Conservation (phyloP, 139 green algal species). For the Limnomonas spitsbergensis region DNA sequence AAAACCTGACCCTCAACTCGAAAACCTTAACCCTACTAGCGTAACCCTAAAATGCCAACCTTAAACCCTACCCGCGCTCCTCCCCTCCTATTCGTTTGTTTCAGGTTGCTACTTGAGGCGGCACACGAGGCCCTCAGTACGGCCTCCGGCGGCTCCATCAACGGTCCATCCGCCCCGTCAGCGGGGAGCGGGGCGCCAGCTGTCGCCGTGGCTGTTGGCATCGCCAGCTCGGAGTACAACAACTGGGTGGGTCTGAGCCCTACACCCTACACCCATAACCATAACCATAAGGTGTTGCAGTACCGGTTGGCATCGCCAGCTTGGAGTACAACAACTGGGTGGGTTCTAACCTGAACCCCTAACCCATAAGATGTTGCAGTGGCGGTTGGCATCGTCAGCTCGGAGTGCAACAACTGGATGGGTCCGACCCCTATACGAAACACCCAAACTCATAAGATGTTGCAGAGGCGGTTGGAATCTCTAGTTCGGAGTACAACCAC, state of each 20-base stretch:
- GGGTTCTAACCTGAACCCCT: background rate
- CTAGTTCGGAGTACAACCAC: background rate
- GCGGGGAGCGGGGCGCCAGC: too few relatives aligned
- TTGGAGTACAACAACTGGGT: slow-evolving; percentile 6
- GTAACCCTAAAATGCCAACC: too few relatives aligned
- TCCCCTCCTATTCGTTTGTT: too few relatives aligned
- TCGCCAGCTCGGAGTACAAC: slow-evolving; percentile 81
- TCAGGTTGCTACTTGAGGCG: slow-evolving; percentile 56
- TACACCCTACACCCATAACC: too few relatives aligned
- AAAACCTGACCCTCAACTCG: too few relatives aligned
- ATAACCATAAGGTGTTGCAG: too few relatives aligned
- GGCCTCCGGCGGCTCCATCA: background rate
- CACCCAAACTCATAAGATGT: too few relatives aligned
- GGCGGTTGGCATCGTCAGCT: slow-evolving; percentile 68
- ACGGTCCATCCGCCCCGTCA: too few relatives aligned
- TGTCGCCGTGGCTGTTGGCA: slow-evolving; percentile 47
- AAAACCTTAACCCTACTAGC: too few relatives aligned
- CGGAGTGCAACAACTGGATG: slow-evolving; percentile 78
- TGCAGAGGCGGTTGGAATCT: too few relatives aligned
- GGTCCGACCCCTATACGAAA: slow-evolving; percentile 10
- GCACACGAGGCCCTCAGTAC: slow-evolving; percentile 29
- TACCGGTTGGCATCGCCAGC: slow-evolving; percentile 65
- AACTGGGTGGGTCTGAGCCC: slow-evolving; percentile 46
- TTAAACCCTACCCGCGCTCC: too few relatives aligned
- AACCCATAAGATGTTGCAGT: too few relatives aligned